Base-by-base conservation (phyloP, 2,329 filamentous ascomycete species). In the Monilinia vaccinii-corymbosi region DNA sequence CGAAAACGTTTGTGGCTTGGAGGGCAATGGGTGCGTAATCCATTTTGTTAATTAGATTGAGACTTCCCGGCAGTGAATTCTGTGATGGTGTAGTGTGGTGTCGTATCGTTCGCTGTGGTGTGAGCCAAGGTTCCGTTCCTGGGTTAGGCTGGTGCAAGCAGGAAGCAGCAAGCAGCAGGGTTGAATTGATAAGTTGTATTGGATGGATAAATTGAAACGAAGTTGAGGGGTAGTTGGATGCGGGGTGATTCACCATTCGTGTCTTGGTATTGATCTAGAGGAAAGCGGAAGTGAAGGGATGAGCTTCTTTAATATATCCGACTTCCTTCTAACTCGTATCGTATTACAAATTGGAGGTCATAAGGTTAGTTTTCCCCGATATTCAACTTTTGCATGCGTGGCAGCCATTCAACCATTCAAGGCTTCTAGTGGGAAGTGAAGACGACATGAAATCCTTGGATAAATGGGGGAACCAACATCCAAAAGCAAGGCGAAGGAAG, bases 1-100 rank as follows among this genome's bases (percentile, higher is more conserved):
- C 48, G 6, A 66, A 6, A n/a, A 61, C 59, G 32, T 65, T 51
- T 6, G 57, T 46, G 11, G 59, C 63, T 40, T 66, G 63, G 14
- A 59, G 56, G 32, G 38, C 56, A 23, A 59, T 45, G 11, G 56
- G 56, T 13, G 40, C 48, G 2, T 53, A 59, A 45, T 53, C 48
- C 56, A 59, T 59, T 13, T 44, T 53, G 38, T 7, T 31, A 10
- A 28, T 7, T 31, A 10, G 25, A 32, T 32, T 16, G 8, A 18
- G 25, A 9, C 23, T 31, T 40, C 5, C 23, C 25, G 5, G 36
- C 9, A 10, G 50, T 31, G 18, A 21, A 42, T 31, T 14, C 6
- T 13, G 36, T 42, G 34, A 34, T 21, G 9, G n/a, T 21, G 18
- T 18, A 11, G 40, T 21, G 40, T 21, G 11, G 14, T 4, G 21